Base-by-base conservation (phyloP, 805 yeast species). In the Saccharomycopsis fibuligera region DNA sequence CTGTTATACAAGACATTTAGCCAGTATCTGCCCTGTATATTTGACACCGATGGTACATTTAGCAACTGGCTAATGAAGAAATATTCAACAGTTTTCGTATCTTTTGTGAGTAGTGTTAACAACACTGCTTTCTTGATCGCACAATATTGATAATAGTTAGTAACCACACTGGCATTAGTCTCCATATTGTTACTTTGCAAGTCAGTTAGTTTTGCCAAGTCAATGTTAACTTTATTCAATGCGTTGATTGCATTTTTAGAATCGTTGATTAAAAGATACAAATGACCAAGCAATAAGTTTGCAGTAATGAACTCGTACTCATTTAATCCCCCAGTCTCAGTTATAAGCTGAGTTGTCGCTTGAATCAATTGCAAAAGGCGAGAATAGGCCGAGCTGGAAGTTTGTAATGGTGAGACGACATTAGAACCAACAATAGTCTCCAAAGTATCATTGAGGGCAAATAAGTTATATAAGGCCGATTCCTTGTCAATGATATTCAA, bases 11-110 rank as follows among this genome's bases (percentile, higher is more conserved):
- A 27, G 10, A 42, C 30, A 23, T 41, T 41, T 33, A 52, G 29
- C 55, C 55, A 52, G 30, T 36, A 42, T 24, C 25, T 42, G 4
- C 47, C 55, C 10, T 44, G 46, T 5, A 50, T 21, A 40, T 52
- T 52, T 21, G 51, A 45, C 21, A 36, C 25, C 9, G 35, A 22
- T 12, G 55, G 55, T 6, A 50, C 17, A 21, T 38, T 27, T 19
- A 50, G 31, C 21, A 35, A 33, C 29, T 29, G 22, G 6, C 22
- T 9, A 12, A 9, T 43, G 19, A 52, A 35, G 27, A 44, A 47
- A 3, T 10, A 6, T 16, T 38, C 39, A 12, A 43, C 12, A 5
- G 17, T 35, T 4, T 14, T 10, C 1, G 19, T 3, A 17, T 33
- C 31, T 22, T 40, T 36, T 12, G 41, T 23, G 14, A 39, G 19